Base-by-base conservation (phyloP, 305 asterid species). In the Fraxinus baroniana region DNA sequence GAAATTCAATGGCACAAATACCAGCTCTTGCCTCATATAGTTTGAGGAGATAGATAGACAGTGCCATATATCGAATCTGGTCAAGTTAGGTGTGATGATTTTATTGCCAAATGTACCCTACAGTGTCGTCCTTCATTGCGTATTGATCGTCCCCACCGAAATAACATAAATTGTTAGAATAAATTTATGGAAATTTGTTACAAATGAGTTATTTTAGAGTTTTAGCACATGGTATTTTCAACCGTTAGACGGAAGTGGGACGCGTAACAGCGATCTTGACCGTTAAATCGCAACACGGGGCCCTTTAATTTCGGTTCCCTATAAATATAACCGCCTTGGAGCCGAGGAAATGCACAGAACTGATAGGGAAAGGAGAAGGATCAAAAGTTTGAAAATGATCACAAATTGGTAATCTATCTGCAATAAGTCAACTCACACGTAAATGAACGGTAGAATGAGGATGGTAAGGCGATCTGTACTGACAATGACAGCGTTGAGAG, bases 391-490 rank as follows among this genome's bases (percentile, higher is more conserved):
- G 64, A 79, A 37, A 72, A 17, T 32, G 76, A 32, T 71, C 76
- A 2, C 44, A 33, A 33, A 72, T 4, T 33, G 44, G 18, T 68
- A 26, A 3, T 30, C 18, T 30, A 15, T 28, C 20, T 0, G 22
- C 39, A 30, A 68, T 30, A 30, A 12, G 28, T 68, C 37, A 17
- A 32, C 13, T 73, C 12, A 15, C 70, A 22, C 60, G 32, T 68
- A 62, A 9, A 64, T 44, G 26, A 41, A 33, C 6, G 12, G 49
- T n/a, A 74, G 33, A 30, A 84, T 84, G 88, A 79, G 83, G 88
- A 86, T 83, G 88, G 20, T 87, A 57, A 74, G 85, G 77, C 88
- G 88, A 66, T 83, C 86, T 62, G 22, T 81, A 9, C 72, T 80
- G 77, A 32, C 84, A 3, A 60, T 84, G 79, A 62, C 77, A 83